Evolutionary conservation across 2,329 filamentous ascomycete genomes (phyloP).

Genomic region (Paecilomyces sp.): DNA sequence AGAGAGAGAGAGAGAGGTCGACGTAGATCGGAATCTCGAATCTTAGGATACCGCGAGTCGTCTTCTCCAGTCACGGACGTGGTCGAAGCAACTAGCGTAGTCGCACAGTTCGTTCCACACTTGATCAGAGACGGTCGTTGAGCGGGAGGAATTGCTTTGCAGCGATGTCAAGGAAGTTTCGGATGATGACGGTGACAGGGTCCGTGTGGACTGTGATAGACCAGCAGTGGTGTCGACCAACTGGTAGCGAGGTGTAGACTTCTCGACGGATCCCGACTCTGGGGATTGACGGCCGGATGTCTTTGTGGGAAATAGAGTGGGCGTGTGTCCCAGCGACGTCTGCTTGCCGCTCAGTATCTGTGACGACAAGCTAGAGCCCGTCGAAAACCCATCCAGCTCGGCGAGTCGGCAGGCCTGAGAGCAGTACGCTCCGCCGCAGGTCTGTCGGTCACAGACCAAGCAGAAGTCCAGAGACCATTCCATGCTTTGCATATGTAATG

Average conservation of each 20-base stretch:
- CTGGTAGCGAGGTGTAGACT: constrained; percentile 56
- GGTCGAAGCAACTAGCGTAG: constrained; percentile 85
- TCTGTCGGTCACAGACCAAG: constrained; percentile 87
- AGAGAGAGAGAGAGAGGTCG: too few relatives aligned
- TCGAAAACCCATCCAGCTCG: constrained; percentile 69
- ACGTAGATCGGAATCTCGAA: too few relatives aligned
- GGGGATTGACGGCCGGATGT: background rate
- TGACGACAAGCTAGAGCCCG: constrained; percentile 31
- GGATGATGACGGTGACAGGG: constrained; percentile 59
- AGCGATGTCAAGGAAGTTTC: constrained; percentile 79
- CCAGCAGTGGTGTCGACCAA: constrained; percentile 8
- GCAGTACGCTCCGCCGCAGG: constrained; percentile 76
- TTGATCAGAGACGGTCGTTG: constrained; percentile 59
- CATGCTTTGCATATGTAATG: constrained; percentile 21
- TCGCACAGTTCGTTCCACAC: constrained; percentile 72
- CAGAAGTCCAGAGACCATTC: constrained; percentile 86
- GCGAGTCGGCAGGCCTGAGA: constrained; percentile 84
- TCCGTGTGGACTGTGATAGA: constrained; percentile 36
- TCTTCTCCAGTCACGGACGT: constrained; percentile 52
- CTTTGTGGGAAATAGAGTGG: background rate
- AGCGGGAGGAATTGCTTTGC: constrained; percentile 52
- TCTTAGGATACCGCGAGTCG: constrained; percentile 18
- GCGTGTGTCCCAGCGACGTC: background rate
- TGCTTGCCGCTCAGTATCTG: constrained; percentile 10
- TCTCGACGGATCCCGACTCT: constrained; percentile 22